phyloP scores from a whole-genome alignment of 768 basidiomycete species.

The Leccinum longicurvipes region DNA sequence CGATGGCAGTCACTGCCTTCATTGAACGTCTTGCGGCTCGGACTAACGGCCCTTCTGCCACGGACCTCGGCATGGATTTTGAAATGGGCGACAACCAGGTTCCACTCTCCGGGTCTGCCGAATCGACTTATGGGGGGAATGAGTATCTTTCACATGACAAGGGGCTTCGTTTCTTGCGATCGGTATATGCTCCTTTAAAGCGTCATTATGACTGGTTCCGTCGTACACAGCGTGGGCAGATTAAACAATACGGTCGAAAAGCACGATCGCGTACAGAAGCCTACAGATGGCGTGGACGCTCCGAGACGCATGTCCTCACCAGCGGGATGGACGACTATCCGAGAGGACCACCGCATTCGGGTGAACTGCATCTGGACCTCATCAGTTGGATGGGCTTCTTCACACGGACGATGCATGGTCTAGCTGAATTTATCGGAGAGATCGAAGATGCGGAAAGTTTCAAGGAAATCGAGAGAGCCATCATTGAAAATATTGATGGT shows the following conservation, averaged over 20 bases:
- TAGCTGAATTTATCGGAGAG: constrained; percentile 84
- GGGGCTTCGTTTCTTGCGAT: constrained; percentile 65
- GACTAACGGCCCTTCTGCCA: constrained; percentile 46
- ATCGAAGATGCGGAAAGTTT: constrained; percentile 80
- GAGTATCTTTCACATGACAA: constrained; percentile 57
- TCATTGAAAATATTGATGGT: constrained; percentile 87
- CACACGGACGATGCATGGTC: constrained; percentile 86
- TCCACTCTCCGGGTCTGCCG: constrained; percentile 36
- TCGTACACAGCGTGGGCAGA: constrained; percentile 88
- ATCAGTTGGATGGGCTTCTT: constrained; percentile 98
- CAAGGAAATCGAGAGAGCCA: constrained; percentile 71
- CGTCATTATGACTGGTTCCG: constrained; percentile 97
- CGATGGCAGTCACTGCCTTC: constrained; percentile 91
- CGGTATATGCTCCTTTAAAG: constrained; percentile 80
- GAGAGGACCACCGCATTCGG: constrained; percentile 81
- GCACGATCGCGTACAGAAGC: constrained; percentile 87
- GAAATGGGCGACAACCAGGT: constrained; percentile 52
- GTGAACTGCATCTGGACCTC: constrained; percentile 90
- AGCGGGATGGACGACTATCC: constrained; percentile 98
- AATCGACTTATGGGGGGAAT: constrained; percentile 34
- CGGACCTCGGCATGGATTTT: constrained; percentile 65
- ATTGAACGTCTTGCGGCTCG: constrained; percentile 64
- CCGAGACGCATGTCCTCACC: constrained; percentile 82
- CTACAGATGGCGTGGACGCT: constrained; percentile 93
- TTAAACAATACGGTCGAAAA: constrained; percentile 83